Evolutionary conservation across 148 eudicot species (phyloP).

Genomic region (Agrostemma githago): DNA sequence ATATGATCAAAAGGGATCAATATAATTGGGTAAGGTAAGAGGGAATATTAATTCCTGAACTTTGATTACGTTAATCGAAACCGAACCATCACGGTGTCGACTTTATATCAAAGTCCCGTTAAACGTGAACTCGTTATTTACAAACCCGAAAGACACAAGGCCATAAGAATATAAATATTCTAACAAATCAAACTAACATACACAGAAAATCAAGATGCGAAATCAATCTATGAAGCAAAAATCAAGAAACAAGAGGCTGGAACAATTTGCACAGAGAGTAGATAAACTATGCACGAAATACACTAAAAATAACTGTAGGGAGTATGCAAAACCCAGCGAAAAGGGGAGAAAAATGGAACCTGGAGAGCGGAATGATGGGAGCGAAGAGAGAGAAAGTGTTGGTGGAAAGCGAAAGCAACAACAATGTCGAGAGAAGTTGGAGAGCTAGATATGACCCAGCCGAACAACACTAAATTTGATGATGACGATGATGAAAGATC

Average conservation of each 20-base stretch:
- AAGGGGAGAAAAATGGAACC: slow-evolving; percentile 21
- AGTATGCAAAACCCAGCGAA: too few relatives aligned
- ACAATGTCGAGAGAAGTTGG: slow-evolving; percentile 58
- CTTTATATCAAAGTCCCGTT: too few relatives aligned
- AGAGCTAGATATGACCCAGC: slow-evolving; percentile 69
- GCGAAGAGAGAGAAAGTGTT: slow-evolving; percentile 31
- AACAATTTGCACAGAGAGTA: neutral
- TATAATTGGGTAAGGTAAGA: too few relatives aligned
- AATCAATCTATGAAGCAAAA: too few relatives aligned
- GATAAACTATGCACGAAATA: neutral
- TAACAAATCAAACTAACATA: too few relatives aligned
- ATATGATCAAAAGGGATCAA: too few relatives aligned
- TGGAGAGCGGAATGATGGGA: slow-evolving; percentile 28
- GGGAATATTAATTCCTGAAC: too few relatives aligned
- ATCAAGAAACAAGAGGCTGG: neutral
- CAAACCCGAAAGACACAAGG: too few relatives aligned
- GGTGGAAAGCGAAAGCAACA: slow-evolving; percentile 63
- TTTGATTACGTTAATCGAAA: too few relatives aligned
- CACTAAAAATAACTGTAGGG: neutral
- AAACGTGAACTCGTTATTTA: too few relatives aligned
- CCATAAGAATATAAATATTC: too few relatives aligned
- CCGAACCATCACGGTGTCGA: too few relatives aligned
- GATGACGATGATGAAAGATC: slow-evolving; percentile 28
- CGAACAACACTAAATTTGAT: slow-evolving; percentile 46
- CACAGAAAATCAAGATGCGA: neutral